phyloP scores from a whole-genome alignment of 1,284 basidiomycete genomes.

The Trichosporon sp. region DNA sequence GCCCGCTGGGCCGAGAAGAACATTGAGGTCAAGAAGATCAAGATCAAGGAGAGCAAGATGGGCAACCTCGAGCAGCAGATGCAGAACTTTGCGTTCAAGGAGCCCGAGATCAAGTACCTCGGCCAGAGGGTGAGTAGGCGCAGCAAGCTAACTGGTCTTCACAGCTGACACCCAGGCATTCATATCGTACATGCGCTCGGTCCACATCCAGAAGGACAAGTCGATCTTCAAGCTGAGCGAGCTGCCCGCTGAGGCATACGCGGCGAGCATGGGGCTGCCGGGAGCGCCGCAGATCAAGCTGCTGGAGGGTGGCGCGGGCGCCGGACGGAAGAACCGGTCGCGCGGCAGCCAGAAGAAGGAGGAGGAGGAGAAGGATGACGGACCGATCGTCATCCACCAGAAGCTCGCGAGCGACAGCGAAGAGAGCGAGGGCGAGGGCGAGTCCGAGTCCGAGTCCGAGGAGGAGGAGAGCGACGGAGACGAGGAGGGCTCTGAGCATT shows the following conservation, averaged over 20 bases:
- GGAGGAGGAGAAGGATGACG: slow-evolving; percentile 24
- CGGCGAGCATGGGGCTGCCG: slow-evolving; percentile 84
- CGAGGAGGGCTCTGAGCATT: slow-evolving; percentile 12
- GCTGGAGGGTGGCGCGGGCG: slow-evolving; percentile 33
- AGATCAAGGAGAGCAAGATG: slow-evolving; percentile 80
- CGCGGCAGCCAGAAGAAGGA: slow-evolving; percentile 29
- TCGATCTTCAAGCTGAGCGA: slow-evolving; percentile 79
- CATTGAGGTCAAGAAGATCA: slow-evolving; percentile 75
- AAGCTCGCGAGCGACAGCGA: slow-evolving; percentile 23
- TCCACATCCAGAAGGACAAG: slow-evolving; percentile 93
- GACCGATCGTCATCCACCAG: slow-evolving; percentile 18
- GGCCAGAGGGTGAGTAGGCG: slow-evolving; percentile 72
- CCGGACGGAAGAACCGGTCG: slow-evolving; percentile 33
- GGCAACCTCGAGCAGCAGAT: slow-evolving; percentile 81
- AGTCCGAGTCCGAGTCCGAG: slow-evolving; percentile 31
- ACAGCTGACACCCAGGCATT: slow-evolving; percentile 63
- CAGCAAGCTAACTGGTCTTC: neutral
- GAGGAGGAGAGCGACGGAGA: slow-evolving; percentile 21
- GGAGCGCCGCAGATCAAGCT: slow-evolving; percentile 97
- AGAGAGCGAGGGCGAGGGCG: slow-evolving; percentile 21
- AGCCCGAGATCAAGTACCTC: slow-evolving; percentile 95
- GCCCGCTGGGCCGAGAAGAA: slow-evolving; percentile 67
- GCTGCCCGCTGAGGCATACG: slow-evolving; percentile 77
- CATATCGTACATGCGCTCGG: slow-evolving; percentile 89
- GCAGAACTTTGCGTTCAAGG: slow-evolving; percentile 89